Percentiles rank a stretch among this genome's conserved stretches.
Evolutionary conservation across 352 stramenopile species (phyloP).

Genomic region (Saprolegnia parasitica): DNA sequence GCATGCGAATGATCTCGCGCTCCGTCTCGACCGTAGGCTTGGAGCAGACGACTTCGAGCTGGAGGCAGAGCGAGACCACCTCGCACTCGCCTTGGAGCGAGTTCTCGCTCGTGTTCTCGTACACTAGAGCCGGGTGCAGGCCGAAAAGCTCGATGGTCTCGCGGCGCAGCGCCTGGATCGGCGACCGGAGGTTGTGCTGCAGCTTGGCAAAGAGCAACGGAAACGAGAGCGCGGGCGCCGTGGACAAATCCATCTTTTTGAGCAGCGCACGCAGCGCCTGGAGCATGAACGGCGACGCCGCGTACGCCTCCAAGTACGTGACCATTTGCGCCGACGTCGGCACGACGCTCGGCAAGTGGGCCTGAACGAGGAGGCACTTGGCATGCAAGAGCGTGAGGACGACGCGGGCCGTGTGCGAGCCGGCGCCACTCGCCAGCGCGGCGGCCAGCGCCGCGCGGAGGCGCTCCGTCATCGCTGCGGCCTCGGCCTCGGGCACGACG

Average conservation of each 20-base stretch:
- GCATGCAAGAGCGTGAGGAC: constrained; percentile 1
- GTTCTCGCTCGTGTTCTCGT: constrained; percentile 41
- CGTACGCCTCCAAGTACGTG: background rate
- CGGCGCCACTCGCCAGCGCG: background rate
- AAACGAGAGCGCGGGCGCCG: constrained; percentile 32
- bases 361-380: constrained; percentile 40
- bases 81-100: constrained; percentile 58
- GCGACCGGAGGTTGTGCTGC: constrained; percentile 57
- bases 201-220: constrained; percentile 40
- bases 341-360: constrained; percentile 55
- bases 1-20: constrained; percentile 71
- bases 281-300: background rate
- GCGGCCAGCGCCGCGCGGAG: background rate
- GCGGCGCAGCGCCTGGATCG: constrained; percentile 55
- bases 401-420: background rate
- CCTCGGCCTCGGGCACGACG: background rate
- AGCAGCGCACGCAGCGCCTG: background rate
- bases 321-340: background rate
- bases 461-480: background rate
- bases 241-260: background rate
- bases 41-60: constrained; percentile 54
- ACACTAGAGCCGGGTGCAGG: constrained; percentile 47
- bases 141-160: constrained; percentile 65
- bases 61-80: constrained; percentile 55
- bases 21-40: constrained; percentile 68